Base-by-base conservation (phyloP, 2,329 filamentous ascomycete species). In the Magnaporthiopsis rhizophila region DNA sequence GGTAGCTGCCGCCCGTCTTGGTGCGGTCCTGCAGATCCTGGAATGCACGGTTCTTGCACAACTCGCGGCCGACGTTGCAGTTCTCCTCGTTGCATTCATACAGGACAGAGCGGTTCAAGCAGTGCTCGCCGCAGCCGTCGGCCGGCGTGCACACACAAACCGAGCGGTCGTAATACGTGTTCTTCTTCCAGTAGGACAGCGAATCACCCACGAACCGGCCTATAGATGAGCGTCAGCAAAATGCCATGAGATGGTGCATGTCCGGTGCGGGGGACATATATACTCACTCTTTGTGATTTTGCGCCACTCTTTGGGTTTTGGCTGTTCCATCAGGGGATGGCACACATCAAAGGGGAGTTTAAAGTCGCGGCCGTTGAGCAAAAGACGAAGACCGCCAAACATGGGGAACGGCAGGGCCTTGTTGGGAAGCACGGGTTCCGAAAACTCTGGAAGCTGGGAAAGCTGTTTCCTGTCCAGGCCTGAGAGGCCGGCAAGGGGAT, bases 61-160 rank as follows among this genome's bases (percentile, higher is more conserved):
- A 73, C 26, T 86, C 83, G n/a, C 85, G 81, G 57, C 89, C 89
- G 21, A 94, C 80, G 65, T 88, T 90, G 79, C 95, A 99, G 74
- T 97, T 99, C 65, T 84, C 88, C 60, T 89, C 85, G 74, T 98
- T 92, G 74, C 95, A 99, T 78, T 99, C 95, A 75, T 97, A 98
- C 64, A 96, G 87, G 92, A 98, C 98, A 75, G 92, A 92, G 67
- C 92, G 84, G 75, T 99, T 99, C 73, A 97, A 90, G 76, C 95
- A 99, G 70, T 90, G 84, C 67, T 97, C 92, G 67, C 87, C 90
- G 71, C 95, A 98, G 50, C 92, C 92, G 64, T 89, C 86, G 63
- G 93, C 90, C 8, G 84, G 80, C 58, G 80, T 86, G 77, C 92
- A 96, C 65, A 92, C 87, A 72, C 92, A 96, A 72, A 86, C 88